Percentiles rank a stretch among this genome's conserved stretches.
phyloP scores from a whole-genome alignment of 495 filamentous ascomycete species.

The Coniosporium apollinis region DNA sequence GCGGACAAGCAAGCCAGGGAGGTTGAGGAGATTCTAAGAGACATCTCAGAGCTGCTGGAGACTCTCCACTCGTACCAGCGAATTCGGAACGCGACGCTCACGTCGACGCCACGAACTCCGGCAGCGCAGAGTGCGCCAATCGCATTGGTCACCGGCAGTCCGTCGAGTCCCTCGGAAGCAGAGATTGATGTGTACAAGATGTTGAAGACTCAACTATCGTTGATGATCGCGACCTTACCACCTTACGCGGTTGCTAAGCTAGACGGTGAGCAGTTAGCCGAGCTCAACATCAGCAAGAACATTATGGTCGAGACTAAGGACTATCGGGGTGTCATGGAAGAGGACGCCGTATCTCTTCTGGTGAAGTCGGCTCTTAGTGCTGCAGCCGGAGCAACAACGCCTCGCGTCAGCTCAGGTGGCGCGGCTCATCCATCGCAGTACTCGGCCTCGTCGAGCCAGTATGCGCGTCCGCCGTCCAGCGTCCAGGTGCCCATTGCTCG shows the following conservation, averaged over 20 bases:
- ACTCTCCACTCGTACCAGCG: conserved; percentile 76
- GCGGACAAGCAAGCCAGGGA: conserved; percentile 46
- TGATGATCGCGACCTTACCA: conserved; percentile 59
- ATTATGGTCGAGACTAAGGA: conserved; percentile 53
- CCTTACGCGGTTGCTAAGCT: conserved; percentile 77
- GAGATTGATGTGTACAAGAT: conserved; percentile 61
- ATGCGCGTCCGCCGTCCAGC: conserved; percentile 14
- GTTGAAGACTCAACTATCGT: conserved; percentile 51
- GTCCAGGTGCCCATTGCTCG: conserved; percentile 7
- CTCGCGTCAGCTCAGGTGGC: conserved; percentile 6
- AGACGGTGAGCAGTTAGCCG: conserved; percentile 65
- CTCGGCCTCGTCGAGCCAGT: too few relatives aligned
- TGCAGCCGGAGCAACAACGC: conserved; percentile 13
- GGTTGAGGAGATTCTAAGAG: conserved; percentile 43
- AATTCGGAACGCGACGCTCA: conserved; percentile 52
- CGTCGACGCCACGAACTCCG: conserved; percentile 25
- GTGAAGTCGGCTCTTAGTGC: conserved; percentile 16
- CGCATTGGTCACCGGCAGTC: conserved; percentile 27
- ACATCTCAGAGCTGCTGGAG: conserved; percentile 70
- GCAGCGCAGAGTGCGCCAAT: conserved; percentile 28
- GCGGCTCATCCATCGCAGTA: too few relatives aligned
- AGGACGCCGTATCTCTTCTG: conserved; percentile 42
- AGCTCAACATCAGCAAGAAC: conserved; percentile 69
- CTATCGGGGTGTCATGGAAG: conserved; percentile 70
- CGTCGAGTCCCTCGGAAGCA: conserved; percentile 38